These are phyloP conservation scores for Fusarium nygamai DNA, from an alignment of 2,329 filamentous ascomycete species.

Conservation along the genomic window DNA sequence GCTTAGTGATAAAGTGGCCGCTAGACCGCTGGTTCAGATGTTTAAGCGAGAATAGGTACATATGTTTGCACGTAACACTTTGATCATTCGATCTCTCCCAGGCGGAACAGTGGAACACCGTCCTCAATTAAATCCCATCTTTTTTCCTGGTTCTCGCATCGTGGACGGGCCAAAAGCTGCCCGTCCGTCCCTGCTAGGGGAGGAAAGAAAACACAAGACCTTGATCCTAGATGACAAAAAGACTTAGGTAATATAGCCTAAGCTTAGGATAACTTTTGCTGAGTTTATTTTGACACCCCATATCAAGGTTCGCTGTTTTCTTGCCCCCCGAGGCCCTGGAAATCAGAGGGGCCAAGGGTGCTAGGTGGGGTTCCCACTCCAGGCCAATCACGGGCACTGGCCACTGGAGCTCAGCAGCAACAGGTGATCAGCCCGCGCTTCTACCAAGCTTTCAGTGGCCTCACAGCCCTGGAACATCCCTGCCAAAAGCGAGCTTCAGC, in stretches of 20 bases:
- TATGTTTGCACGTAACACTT: not conserved
- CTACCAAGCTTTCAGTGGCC: conserved; percentile 33
- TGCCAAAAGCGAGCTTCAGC: conserved; percentile 38
- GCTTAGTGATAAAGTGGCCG: not conserved
- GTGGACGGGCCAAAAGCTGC: conserved; percentile 32
- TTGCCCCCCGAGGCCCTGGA: no score
- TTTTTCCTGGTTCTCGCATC: conserved; percentile 18
- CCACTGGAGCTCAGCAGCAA: conserved; percentile 19
- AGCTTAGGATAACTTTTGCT: no score
- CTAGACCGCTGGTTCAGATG: conserved; percentile 1
- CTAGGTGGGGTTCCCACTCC: not conserved
- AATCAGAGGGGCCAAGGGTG: conserved; percentile 17
- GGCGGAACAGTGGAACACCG: conserved; percentile 17
- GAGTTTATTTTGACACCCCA: no score
- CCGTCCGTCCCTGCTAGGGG: no score
- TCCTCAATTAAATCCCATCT: conserved; percentile 15
- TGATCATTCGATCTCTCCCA: conserved; percentile 26
- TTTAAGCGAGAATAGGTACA: not conserved
- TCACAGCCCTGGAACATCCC: conserved; percentile 24
- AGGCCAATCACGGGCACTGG: conserved; percentile 18
- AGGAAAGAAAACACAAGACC: no score
- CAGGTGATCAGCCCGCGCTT: conserved; percentile 31
- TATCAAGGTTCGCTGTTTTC: no score
- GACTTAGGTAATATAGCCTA: no score
- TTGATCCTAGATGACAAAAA: no score